These are phyloP conservation scores for Penicillium cataractarum DNA, from an alignment of 495 filamentous ascomycete genomes.

Conservation along the genomic window DNA sequence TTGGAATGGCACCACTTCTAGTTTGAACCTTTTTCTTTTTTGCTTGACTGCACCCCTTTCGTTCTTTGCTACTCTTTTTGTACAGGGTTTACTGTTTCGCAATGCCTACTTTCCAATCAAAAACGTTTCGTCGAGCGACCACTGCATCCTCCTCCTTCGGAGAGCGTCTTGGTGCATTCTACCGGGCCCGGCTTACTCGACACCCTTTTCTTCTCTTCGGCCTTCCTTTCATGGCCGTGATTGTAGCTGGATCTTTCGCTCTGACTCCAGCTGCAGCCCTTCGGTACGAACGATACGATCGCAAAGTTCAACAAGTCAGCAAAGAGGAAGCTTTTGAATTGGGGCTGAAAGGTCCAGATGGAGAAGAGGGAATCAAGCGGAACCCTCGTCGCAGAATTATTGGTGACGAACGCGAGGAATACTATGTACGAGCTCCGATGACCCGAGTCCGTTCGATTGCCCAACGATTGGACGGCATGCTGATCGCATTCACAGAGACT, in stretches of 20 bases:
- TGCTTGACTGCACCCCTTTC: background rate
- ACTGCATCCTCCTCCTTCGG: constrained; percentile 53
- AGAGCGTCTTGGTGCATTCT: constrained; percentile 71
- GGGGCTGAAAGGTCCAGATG: constrained; percentile 60
- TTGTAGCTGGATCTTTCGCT: constrained; percentile 93
- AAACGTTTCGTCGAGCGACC: constrained; percentile 64
- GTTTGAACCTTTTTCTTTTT: background rate
- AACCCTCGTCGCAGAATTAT: constrained; percentile 49
- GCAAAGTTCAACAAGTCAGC: constrained; percentile 78
- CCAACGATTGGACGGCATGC: background rate
- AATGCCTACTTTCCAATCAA: constrained; percentile 76
- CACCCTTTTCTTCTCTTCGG: constrained; percentile 95
- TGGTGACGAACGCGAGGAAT: constrained; percentile 81
- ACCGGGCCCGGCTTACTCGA: constrained; percentile 67
- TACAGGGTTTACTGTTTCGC: constrained; percentile 5
- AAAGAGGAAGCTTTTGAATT: constrained; percentile 76
- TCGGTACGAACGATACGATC: constrained; percentile 89
- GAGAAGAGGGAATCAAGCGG: constrained; percentile 50
- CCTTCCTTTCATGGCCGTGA: constrained; percentile 88
- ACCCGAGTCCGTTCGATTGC: background rate
- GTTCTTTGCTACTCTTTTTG: background rate
- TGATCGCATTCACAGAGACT: constrained; percentile 61
- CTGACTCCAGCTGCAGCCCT: constrained; percentile 92
- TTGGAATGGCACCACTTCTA: background rate
- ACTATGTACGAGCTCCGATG: constrained; percentile 69